Evolutionary conservation across 2,329 filamentous ascomycete genomes (phyloP), one percentile per base, ranked within the genome.

Genomic region (Malbranchea zuffiana): DNA sequence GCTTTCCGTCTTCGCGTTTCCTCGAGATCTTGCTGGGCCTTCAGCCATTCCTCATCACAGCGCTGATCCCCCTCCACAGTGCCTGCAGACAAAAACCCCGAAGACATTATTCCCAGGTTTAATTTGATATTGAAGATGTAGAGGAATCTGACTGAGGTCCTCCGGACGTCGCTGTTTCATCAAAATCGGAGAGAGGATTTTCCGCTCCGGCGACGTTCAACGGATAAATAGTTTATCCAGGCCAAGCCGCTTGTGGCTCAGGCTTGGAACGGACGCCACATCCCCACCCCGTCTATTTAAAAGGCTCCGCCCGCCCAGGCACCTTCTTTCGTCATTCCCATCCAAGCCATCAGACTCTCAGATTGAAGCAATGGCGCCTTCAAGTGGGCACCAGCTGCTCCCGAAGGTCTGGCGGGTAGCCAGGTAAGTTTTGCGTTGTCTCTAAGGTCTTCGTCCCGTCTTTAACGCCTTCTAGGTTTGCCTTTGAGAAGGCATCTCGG

Each of bases 321-420:
- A 25, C 23, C 12, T 25, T 12, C 10, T 12, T 25, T 12, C 23
- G 10, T 25, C 23, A 12, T 25, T 10, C 23, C 23, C 23, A 25
- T 10, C 23, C 10, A 25, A 12, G n/a, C n/a, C n/a, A n/a, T n/a
- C n/a, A n/a, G n/a, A n/a, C n/a, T n/a, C n/a, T n/a, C n/a, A n/a
- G n/a, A n/a, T 33, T 18, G 36, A 29, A 34, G 36, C 23, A 18
- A 69, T 69, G 66, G 60, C 65, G 53, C 60, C 63, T 47, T 59
- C 61, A 37, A 63, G 55, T 53, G 66, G 65, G 55, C 64, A 66
- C 55, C 58, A 67, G 50, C 52, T 68, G 56, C 60, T 68, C 44
- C 62, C 65, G 33, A 67, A 68, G 48, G 50, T 66, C 39, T 64
- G 65, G 60, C 61, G 62, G 51, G 58, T 61, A 51, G 60, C 63